Conservation (phyloP, 306 rosid genomes). For the Pueraria montana region DNA sequence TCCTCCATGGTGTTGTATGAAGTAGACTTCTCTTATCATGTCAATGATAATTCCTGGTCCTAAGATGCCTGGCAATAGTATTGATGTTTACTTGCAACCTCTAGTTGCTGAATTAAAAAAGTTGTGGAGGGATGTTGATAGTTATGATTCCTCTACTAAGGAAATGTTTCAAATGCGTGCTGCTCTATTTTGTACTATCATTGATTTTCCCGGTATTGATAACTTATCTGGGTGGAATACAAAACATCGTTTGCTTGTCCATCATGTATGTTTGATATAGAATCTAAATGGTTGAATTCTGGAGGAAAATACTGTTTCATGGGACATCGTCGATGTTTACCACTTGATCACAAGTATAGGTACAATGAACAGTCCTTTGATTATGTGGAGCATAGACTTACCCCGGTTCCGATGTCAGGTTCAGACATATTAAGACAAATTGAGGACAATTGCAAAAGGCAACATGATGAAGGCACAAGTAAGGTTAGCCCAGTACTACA, state of each 20-base stretch:
- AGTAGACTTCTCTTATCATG: too few species aligned
- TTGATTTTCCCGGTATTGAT: background rate
- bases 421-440: too few species aligned
- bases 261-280: background rate
- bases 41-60: too few species aligned
- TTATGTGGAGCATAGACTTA: background rate
- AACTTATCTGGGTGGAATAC: constrained; percentile 21
- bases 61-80: too few species aligned
- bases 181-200: background rate
- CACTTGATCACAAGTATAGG: constrained; percentile 13
- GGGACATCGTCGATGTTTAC: background rate
- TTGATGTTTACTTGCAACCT: too few species aligned
- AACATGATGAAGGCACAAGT: too few species aligned
- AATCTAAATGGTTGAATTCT: background rate
- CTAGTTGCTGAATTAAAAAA: too few species aligned
- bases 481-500: too few species aligned
- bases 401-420: background rate
- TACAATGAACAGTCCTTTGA: background rate
- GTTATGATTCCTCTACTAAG: too few species aligned
- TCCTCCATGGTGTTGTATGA: too few species aligned
- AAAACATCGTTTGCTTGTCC: background rate
- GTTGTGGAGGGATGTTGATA: too few species aligned
- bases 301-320: background rate
- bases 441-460: too few species aligned
- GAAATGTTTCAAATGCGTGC: background rate